Base-by-base conservation (phyloP, 2,329 filamentous ascomycete genomes). In the Rutstroemia sp. region DNA sequence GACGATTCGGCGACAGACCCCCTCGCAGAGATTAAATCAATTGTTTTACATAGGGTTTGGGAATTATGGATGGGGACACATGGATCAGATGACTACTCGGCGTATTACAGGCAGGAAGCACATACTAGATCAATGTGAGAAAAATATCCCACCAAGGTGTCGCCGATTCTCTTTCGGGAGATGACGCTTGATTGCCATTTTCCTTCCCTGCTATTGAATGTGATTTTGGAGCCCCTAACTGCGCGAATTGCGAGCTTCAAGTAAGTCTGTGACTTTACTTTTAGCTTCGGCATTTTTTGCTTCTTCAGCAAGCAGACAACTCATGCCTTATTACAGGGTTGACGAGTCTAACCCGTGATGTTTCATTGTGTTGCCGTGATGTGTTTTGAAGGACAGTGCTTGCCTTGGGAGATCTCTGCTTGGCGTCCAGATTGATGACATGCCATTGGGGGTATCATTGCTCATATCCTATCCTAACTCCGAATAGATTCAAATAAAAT, bases 121-220 rank as follows among this genome's bases (percentile, higher is more conserved):
- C 71, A 73, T 73, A 74, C 74, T 79, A 83, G 80, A 78, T 82
- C 78, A 79, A 71, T 69, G 66, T 70, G 76, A 76, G 77, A 80
- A 80, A 36, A 76, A 79, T 74, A 73, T 74, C 73, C 74, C 75
- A 78, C 78, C 78, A 80, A 91, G 90, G 90, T 95, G 90, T 95
- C 90, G 90, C 89, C 74, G 87, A 92, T 79, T 90, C 85, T 83
- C 75, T 68, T 73, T 73, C 30, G 49, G 77, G 78, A 77, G 86
- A 89, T 81, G 83, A 94, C 71, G 89, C 89, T 95, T 89, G 90
- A 95, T 91, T 84, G 90, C 90, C 90, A 95, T 79, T 75, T 73
- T 72, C 67, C 59, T 63, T 49, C 45, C 19, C 17, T 27, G 17
- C 16, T 16, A 47, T 55, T 58, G 48, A 55, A 40, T 50, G 34